A percentile compares a stretch with the other conserved stretches of the same genome.
phyloP scores from a whole-genome alignment of 2,329 filamentous ascomycete species.

The Cladosporium sp. region DNA sequence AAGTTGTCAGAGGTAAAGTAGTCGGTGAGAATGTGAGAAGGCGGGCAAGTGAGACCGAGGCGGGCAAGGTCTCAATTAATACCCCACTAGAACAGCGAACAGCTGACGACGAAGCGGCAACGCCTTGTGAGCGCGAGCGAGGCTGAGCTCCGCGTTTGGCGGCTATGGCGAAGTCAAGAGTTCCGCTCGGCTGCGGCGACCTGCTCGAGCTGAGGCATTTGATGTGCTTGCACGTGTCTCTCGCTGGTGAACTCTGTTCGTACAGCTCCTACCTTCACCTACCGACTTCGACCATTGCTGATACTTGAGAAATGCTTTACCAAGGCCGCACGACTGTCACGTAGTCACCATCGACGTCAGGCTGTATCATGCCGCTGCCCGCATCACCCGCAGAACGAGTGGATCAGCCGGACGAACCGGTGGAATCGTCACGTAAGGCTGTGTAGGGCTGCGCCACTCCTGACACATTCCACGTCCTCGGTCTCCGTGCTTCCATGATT shows the following conservation, averaged over 20 bases:
- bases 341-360: no score
- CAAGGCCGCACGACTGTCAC: no score
- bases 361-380: not conserved
- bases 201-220: no score
- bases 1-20: not conserved
- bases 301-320: no score
- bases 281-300: no score
- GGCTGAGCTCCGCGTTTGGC: constrained; percentile 6
- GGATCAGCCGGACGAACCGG: not conserved
- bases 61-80: not conserved
- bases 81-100: not conserved
- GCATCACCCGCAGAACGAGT: constrained; percentile 4
- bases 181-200: not conserved
- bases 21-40: constrained; percentile 5
- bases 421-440: constrained; percentile 5
- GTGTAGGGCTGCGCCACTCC: constrained; percentile 5
- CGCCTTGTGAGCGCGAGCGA: not conserved
- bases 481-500: not conserved
- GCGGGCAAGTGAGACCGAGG: constrained; percentile 6
- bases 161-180: constrained; percentile 5
- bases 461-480: not conserved
- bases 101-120: constrained; percentile 7
- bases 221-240: no score
- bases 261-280: no score
- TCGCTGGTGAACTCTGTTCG: no score